Percentiles rank a stretch among this genome's conserved stretches.
These are phyloP conservation scores for Podospora pseudocomata DNA, from an alignment of 495 filamentous ascomycete genomes.

Conservation along the genomic window DNA sequence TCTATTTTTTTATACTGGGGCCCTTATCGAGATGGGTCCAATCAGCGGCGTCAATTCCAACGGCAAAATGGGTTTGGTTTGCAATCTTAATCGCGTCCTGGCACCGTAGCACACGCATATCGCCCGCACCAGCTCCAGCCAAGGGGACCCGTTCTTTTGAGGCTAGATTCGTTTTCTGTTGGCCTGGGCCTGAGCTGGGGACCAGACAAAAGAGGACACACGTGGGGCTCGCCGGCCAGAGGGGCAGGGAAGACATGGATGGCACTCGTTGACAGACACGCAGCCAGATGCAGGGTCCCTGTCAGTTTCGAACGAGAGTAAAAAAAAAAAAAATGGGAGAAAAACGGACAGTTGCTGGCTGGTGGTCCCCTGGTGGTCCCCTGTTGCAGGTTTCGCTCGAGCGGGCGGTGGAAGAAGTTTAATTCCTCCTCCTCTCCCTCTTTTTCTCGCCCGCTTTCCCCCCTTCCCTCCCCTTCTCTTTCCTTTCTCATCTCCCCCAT, in stretches of 20 bases:
- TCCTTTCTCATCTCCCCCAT: not conserved
- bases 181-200: not conserved
- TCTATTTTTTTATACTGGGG: not conserved
- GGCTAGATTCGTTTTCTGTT: not conserved
- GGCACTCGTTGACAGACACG: not conserved
- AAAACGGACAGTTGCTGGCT: conserved; percentile 8
- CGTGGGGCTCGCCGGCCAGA: conserved; percentile 6
- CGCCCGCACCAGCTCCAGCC: not conserved
- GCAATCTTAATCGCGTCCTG: not conserved
- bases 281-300: not conserved
- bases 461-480: not conserved
- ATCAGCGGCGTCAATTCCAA: not conserved
- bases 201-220: not conserved
- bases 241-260: too few species aligned
- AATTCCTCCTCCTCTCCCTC: not conserved
- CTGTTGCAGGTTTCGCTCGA: conserved; percentile 2
- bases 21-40: not conserved
- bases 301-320: not conserved
- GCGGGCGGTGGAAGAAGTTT: not conserved
- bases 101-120: not conserved
- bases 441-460: not conserved
- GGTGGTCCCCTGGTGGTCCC: not conserved
- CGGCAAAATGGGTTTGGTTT: not conserved
- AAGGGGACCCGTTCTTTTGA: not conserved
- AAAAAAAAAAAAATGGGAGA: conserved; percentile 8